Percentiles rank a stretch among this genome's conserved stretches.
Conservation (phyloP, 345 rosid species). For the Rhizophora mangle region DNA sequence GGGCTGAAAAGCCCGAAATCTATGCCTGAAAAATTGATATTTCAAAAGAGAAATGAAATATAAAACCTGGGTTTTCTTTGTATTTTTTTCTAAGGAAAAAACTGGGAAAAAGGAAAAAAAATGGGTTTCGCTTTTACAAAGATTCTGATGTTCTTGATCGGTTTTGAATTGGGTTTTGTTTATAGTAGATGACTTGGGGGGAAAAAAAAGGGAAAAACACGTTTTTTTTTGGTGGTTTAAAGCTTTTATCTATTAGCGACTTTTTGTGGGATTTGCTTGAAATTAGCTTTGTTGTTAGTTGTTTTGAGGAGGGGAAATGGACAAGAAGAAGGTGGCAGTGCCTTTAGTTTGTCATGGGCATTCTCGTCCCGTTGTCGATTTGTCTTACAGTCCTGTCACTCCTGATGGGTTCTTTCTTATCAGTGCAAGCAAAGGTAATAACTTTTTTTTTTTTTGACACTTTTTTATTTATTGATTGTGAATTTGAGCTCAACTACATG, state of each 20-base stretch:
- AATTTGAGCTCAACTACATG: conserved; percentile 6
- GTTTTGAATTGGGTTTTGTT: neutral
- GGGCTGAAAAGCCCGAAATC: too few relatives aligned
- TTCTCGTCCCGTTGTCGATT: conserved; percentile 82
- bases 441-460: neutral
- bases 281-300: neutral
- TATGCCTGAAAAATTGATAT: neutral
- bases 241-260: conserved; percentile 20
- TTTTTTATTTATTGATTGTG: conserved; percentile 3
- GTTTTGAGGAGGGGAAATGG: conserved; percentile 23
- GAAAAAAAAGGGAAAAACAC: neutral
- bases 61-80: neutral
- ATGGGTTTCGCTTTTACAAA: neutral
- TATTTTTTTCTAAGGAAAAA: neutral
- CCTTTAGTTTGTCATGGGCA: conserved; percentile 87
- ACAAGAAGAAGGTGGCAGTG: conserved; percentile 51
- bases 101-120: neutral
- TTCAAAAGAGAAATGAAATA: neutral
- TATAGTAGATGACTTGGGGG: neutral
- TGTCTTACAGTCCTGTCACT: conserved; percentile 68
- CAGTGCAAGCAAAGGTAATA: conserved; percentile 78
- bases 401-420: conserved; percentile 85
- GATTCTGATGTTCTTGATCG: neutral
- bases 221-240: neutral
- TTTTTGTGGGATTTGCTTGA: conserved; percentile 1